Percentiles rank a stretch among this genome's conserved stretches.
These are phyloP conservation scores for Mrakia frigida DNA, from an alignment of 768 basidiomycete species.

Conservation along the genomic window DNA sequence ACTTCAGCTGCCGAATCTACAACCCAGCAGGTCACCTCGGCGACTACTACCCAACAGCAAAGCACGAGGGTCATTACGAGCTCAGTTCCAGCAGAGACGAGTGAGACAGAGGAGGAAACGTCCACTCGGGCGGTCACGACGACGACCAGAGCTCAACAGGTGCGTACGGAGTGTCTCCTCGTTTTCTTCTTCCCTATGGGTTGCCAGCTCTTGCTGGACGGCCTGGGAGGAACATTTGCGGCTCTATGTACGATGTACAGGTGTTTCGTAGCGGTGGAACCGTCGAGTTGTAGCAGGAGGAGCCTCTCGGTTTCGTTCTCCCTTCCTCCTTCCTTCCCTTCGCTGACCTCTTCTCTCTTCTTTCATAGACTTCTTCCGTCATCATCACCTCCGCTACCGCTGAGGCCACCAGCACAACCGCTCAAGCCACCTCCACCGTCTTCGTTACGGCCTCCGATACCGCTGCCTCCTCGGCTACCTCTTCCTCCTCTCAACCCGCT, in stretches of 20 bases:
- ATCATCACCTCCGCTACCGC: constrained; percentile 1
- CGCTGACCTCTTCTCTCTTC: background rate
- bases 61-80: background rate
- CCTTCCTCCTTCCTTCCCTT: background rate
- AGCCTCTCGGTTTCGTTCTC: background rate
- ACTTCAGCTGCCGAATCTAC: background rate
- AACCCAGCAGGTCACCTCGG: background rate
- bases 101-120: too few relatives aligned
- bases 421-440: constrained; percentile 35
- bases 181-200: background rate
- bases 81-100: too few relatives aligned
- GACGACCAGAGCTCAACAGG: background rate
- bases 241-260: background rate
- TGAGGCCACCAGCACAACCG: background rate
- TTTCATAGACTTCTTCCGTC: constrained; percentile 8
- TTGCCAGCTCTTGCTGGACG: too few relatives aligned
- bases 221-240: background rate
- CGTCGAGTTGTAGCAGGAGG: background rate
- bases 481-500: constrained; percentile 39
- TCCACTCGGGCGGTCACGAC: too few relatives aligned
- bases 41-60: background rate
- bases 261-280: background rate
- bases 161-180: background rate
- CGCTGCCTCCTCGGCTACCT: constrained; percentile 33
- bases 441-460: constrained; percentile 41